A percentile compares a stretch with the other conserved stretches of the same genome.
phyloP scores from a whole-genome alignment of 352 stramenopile genomes.

The Phytophthora aleatoria region DNA sequence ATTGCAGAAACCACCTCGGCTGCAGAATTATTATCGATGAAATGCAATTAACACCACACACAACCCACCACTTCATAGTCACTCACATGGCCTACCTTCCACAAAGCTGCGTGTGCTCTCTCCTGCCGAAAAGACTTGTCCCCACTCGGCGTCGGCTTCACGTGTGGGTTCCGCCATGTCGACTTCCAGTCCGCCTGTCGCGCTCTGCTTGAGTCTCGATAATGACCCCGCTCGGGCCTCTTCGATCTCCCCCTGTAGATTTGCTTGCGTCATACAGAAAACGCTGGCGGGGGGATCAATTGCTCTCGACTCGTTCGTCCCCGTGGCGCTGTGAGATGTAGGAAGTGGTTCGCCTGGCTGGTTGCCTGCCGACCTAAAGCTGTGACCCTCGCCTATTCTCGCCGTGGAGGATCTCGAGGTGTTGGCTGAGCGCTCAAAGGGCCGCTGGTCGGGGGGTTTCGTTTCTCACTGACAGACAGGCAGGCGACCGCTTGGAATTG shows the following conservation, averaged over 20 bases:
- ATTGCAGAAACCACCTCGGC: constrained; percentile 95
- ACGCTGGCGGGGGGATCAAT: background rate
- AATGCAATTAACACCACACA: background rate
- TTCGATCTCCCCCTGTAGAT: constrained; percentile 17
- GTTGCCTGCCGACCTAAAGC: constrained; percentile 4
- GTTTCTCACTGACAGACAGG: constrained; percentile 27
- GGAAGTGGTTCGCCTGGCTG: background rate
- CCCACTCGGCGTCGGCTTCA: constrained; percentile 51
- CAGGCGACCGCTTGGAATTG: constrained; percentile 24
- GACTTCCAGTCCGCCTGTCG: constrained; percentile 19
- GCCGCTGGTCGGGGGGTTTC: constrained; percentile 28
- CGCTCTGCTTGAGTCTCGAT: constrained; percentile 30
- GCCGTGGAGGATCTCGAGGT: constrained; percentile 31
- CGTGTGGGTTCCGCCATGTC: constrained; percentile 31
- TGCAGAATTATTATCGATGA: constrained; percentile 18
- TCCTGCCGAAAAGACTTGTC: constrained; percentile 50
- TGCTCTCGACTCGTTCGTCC: constrained; percentile 6
- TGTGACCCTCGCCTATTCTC: constrained; percentile 14
- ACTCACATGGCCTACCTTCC: constrained; percentile 41
- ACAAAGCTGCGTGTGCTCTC: constrained; percentile 67
- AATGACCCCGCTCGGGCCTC: constrained; percentile 11
- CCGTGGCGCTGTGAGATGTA: background rate
- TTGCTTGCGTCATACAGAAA: constrained; percentile 40
- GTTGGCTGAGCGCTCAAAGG: constrained; percentile 11
- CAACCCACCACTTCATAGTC: background rate